These are phyloP conservation scores for Gossypium arboreum DNA, from an alignment of 345 rosid species.

Conservation along the genomic window DNA sequence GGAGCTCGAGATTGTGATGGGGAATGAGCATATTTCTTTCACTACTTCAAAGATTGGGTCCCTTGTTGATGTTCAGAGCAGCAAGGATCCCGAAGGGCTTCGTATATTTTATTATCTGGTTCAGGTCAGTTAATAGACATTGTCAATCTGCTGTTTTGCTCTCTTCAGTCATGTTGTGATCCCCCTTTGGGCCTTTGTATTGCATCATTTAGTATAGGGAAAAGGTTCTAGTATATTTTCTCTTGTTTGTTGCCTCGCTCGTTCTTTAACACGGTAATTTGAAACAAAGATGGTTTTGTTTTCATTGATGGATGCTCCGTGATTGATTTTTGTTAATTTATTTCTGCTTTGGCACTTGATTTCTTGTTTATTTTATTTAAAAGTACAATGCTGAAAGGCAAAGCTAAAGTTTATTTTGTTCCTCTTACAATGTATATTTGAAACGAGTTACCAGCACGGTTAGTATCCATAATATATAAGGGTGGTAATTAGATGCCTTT, in stretches of 20 bases:
- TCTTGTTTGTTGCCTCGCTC: too few species aligned
- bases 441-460: not conserved
- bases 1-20: constrained; percentile 98
- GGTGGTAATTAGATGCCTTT: not conserved
- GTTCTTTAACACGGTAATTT: not conserved
- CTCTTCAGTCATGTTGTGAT: constrained; percentile 7
- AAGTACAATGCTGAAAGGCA: not conserved
- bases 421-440: not conserved
- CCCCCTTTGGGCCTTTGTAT: not conserved
- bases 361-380: not conserved
- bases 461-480: not conserved
- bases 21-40: constrained; percentile 94
- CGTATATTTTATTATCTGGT: constrained; percentile 97
- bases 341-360: not conserved
- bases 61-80: constrained; percentile 89
- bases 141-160: not conserved
- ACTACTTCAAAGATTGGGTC: constrained; percentile 97
- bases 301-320: not conserved
- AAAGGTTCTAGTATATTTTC: not conserved
- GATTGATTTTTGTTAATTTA: not conserved
- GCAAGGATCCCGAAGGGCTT: constrained; percentile 98
- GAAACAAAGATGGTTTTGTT: not conserved
- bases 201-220: not conserved
- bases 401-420: not conserved
- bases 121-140: constrained; percentile 53